Conservation (phyloP, 208 protist genomes). For the Leishmania arabica region DNA sequence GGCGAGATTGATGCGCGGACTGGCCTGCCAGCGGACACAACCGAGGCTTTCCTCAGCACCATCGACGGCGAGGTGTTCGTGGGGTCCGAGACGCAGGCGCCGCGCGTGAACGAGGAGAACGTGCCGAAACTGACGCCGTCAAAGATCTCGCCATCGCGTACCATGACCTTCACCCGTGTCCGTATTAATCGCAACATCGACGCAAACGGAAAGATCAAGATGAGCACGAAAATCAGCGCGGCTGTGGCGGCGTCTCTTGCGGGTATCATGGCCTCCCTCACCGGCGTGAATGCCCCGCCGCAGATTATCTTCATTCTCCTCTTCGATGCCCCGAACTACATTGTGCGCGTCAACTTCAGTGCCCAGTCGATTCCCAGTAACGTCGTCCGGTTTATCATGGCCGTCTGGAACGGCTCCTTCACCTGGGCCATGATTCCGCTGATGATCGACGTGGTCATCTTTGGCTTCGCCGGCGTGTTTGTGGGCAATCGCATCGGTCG, state of each 20-base stretch:
- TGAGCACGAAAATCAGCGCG: slow-evolving; percentile 50
- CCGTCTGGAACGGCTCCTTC: slow-evolving; percentile 34
- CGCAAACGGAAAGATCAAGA: slow-evolving; percentile 57
- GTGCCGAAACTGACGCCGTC: slow-evolving; percentile 54
- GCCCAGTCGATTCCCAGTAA: slow-evolving; percentile 61
- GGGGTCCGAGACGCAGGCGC: slow-evolving; percentile 35
- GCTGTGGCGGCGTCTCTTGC: slow-evolving; percentile 48
- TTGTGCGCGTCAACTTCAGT: slow-evolving; percentile 61
- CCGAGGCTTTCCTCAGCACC: slow-evolving; percentile 55
- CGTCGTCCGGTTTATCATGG: slow-evolving; percentile 52
- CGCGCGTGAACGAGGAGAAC: slow-evolving; percentile 48
- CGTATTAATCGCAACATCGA: slow-evolving; percentile 69
- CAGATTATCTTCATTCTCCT: slow-evolving; percentile 70
- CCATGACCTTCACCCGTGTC: slow-evolving; percentile 65
- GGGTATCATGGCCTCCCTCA: slow-evolving; percentile 59
- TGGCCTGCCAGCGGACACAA: slow-evolving; percentile 39
- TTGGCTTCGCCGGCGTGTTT: slow-evolving; percentile 52
- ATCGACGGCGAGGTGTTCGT: slow-evolving; percentile 43
- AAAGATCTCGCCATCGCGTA: slow-evolving; percentile 53
- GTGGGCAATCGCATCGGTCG: slow-evolving; percentile 51
- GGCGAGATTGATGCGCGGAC: slow-evolving; percentile 26
- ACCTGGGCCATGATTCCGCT: slow-evolving; percentile 32
- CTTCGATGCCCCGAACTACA: slow-evolving; percentile 62
- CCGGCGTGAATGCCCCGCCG: slow-evolving; percentile 56
- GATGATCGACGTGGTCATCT: slow-evolving; percentile 43